Base-by-base conservation (phyloP, 1,139 yeast species). In the Nematodospora anomalae region DNA sequence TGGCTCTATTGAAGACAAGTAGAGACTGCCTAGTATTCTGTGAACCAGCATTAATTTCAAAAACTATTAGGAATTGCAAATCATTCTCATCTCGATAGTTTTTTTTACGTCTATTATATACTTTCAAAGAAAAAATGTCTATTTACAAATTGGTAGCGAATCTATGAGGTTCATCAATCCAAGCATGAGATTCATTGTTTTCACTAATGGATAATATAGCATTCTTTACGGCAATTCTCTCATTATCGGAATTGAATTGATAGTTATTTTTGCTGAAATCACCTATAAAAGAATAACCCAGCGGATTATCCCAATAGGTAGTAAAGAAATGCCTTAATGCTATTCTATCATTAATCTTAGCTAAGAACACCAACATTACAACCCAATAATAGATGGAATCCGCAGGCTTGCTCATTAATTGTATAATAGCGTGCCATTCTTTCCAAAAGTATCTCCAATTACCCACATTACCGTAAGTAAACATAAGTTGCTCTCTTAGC, bases 1-100 rank as follows among this genome's bases (percentile, higher is more conserved):
- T 1, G 86, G 83, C 27, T 71, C 75, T 23, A 78, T 64, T 0
- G 84, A 73, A 5, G 88, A 80, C 16, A 83, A 52, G 55, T 76
- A 80, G 2, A 84, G 67, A 3, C 80, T 82, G 10, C 92, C 92
- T 9, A 84, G 54, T 12, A 84, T 70, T 47, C 92, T 65, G 40
- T 58, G 50, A 10, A 64, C 47, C 53, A 55, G 38, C 45, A 42
- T 41, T 13, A n/a, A n/a, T n/a, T n/a, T n/a, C n/a, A n/a, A n/a
- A n/a, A n/a, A n/a, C n/a, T n/a, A n/a, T n/a, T n/a, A n/a, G n/a
- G 21, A 18, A 18, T 18, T 18, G 21, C 21, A 18, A 18, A 18
- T 8, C 21, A 18, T n/a, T n/a, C 21, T 18, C 21, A 18, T 18
- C 21, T 18, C 21, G n/a, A n/a, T n/a, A n/a, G n/a, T 18, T 18